Percentiles rank a stretch among this genome's conserved stretches.
phyloP scores from a whole-genome alignment of 2,329 filamentous ascomycete genomes.

The Acrocalymma vagum region DNA sequence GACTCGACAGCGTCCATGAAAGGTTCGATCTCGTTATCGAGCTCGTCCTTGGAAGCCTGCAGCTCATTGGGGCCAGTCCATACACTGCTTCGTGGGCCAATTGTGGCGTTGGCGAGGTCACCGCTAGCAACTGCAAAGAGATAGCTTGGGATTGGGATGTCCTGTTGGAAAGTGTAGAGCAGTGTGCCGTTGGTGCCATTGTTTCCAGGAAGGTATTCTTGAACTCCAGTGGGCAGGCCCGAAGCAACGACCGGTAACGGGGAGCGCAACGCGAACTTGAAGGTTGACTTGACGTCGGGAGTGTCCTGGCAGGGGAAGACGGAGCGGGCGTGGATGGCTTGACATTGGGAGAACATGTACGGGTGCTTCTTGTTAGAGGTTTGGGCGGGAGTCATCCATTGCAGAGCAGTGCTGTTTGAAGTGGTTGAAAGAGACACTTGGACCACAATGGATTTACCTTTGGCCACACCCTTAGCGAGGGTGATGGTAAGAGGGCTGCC shows the following conservation, averaged over 20 bases:
- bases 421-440: constrained; percentile 75
- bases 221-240: constrained; percentile 70
- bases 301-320: constrained; percentile 98
- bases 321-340: constrained; percentile 93
- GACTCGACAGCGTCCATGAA: constrained; percentile 88
- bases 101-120: constrained; percentile 84
- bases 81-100: constrained; percentile 85
- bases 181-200: constrained; percentile 63
- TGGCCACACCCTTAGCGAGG: constrained; percentile 56
- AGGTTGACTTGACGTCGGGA: constrained; percentile 95
- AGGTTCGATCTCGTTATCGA: constrained; percentile 89
- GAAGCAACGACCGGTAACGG: constrained; percentile 91
- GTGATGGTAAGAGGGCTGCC: constrained; percentile 74
- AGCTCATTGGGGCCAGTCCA: constrained; percentile 90
- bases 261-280: constrained; percentile 87
- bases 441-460: constrained; percentile 58
- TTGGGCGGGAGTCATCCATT: constrained; percentile 94
- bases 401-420: constrained; percentile 85
- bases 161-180: constrained; percentile 86
- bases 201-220: constrained; percentile 60
- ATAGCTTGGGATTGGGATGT: constrained; percentile 92
- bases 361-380: constrained; percentile 95
- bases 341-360: constrained; percentile 98
- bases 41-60: constrained; percentile 84
- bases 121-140: constrained; percentile 89